phyloP scores from a whole-genome alignment of 2,329 filamentous ascomycete species.

The Colletotrichum tropicale region DNA sequence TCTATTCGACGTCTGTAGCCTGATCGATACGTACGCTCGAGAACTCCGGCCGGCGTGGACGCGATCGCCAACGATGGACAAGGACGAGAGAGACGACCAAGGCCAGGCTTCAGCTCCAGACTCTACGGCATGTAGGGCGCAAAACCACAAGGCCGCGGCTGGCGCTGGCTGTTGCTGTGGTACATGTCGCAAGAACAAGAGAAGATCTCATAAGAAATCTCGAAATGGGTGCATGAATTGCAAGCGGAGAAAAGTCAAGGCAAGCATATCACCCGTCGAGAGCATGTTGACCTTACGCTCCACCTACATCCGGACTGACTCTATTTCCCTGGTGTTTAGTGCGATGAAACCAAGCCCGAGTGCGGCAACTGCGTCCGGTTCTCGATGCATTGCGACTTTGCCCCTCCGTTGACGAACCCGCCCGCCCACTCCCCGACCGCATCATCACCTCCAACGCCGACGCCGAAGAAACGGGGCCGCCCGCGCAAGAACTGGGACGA shows the following conservation, averaged over 20 bases:
- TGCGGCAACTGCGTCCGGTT: conserved; percentile 22
- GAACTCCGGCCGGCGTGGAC: background rate
- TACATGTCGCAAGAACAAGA: conserved; percentile 8
- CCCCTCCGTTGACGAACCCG: background rate
- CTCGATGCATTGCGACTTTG: conserved; percentile 22
- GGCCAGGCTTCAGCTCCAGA: background rate
- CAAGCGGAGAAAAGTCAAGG: conserved; percentile 23
- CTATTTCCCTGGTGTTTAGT: background rate
- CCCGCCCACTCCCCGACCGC: background rate
- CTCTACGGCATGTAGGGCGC: background rate
- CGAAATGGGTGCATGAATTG: conserved; percentile 23
- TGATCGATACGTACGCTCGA: background rate
- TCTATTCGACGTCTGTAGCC: background rate
- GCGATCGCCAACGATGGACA: background rate
- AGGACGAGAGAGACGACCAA: background rate
- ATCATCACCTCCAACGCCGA: background rate
- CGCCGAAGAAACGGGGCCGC: conserved; percentile 14
- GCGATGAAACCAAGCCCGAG: conserved; percentile 23
- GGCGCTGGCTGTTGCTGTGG: background rate
- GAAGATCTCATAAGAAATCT: conserved; percentile 19
- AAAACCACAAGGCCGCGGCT: background rate
- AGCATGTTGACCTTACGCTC: no score
- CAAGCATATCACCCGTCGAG: background rate
- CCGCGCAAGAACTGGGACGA: conserved; percentile 20
- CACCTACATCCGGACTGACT: background rate